Evolutionary conservation across 164 flowering plant species (phyloP).

Genomic region (Amborella trichopoda): DNA sequence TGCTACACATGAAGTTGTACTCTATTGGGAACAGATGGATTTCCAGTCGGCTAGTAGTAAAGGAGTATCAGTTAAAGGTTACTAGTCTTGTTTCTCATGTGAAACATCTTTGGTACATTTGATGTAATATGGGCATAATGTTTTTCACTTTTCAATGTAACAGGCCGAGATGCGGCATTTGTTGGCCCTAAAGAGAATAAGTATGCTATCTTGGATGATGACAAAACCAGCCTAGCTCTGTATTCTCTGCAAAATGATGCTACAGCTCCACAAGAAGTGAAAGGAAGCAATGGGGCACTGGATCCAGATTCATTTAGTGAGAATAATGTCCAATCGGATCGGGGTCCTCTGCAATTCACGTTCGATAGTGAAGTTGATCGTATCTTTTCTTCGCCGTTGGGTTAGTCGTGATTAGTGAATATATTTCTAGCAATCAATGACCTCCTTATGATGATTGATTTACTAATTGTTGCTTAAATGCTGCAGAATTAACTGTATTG

Average conservation of each 20-base stretch:
- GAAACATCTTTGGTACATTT: too few species aligned
- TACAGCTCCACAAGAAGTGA: conserved; percentile 28
- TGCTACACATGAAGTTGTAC: conserved; percentile 61
- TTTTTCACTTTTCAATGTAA: too few species aligned
- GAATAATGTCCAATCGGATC: conserved; percentile 31
- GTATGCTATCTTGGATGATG: conserved; percentile 85
- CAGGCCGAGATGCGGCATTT: conserved; percentile 95
- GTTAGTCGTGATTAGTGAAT: conserved; percentile 26
- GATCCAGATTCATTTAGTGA: conserved; percentile 38
- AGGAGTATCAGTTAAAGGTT: conserved; percentile 77
- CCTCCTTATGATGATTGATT: neutral
- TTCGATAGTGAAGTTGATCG: conserved; percentile 94
- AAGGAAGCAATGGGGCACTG: conserved; percentile 27
- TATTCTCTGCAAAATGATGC: conserved; percentile 52
- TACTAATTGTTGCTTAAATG: conserved; percentile 6
- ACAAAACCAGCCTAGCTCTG: conserved; percentile 63
- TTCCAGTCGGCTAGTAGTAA: conserved; percentile 50
- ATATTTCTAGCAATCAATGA: neutral
- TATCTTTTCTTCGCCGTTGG: conserved; percentile 89
- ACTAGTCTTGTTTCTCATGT: conserved; percentile 4
- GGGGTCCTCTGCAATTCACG: conserved; percentile 62
- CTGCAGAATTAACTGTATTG: conserved; percentile 82
- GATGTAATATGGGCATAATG: too few species aligned
- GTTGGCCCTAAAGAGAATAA: conserved; percentile 82
- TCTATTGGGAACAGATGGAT: conserved; percentile 82